Conservation (phyloP, 306 rosid genomes). For the Pterocarpus macrocarpus region DNA sequence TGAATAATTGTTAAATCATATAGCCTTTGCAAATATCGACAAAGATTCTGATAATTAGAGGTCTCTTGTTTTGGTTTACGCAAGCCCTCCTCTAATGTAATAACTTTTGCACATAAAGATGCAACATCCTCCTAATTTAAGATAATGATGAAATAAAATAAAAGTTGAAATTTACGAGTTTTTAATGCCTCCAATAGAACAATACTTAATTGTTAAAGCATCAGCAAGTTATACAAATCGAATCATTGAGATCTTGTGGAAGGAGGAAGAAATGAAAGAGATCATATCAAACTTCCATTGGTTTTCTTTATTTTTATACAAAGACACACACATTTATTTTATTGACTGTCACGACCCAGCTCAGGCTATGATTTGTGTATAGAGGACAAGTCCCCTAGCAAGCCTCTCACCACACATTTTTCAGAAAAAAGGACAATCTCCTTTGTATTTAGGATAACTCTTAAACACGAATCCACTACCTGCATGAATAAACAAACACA, state of each 20-base stretch:
- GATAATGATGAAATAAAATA: slow-evolving; percentile 38
- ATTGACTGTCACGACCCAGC: no score
- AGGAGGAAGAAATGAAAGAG: no score
- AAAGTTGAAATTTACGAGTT: slow-evolving; percentile 22
- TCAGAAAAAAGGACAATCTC: no score
- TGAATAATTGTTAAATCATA: neutral
- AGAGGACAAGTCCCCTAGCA: no score
- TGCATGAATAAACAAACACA: no score
- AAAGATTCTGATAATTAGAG: slow-evolving; percentile 64
- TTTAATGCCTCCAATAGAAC: neutral
- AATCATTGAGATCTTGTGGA: neutral
- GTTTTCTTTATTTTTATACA: slow-evolving; percentile 27
- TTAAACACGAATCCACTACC: no score
- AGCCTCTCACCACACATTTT: no score
- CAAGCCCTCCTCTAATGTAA: slow-evolving; percentile 79
- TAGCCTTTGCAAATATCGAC: slow-evolving; percentile 78
- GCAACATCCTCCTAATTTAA: slow-evolving; percentile 77
- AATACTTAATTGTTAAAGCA: slow-evolving; percentile 23
- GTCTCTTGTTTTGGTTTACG: slow-evolving; percentile 77
- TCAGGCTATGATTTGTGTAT: no score
- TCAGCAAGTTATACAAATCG: neutral
- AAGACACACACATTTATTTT: slow-evolving; percentile 25
- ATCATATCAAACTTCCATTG: slow-evolving; percentile 36
- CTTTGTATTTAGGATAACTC: no score
- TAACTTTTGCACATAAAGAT: slow-evolving; percentile 72